Evolutionary conservation across 306 rosid genomes (phyloP).

Genomic region (Gastrolobium villosum): DNA sequence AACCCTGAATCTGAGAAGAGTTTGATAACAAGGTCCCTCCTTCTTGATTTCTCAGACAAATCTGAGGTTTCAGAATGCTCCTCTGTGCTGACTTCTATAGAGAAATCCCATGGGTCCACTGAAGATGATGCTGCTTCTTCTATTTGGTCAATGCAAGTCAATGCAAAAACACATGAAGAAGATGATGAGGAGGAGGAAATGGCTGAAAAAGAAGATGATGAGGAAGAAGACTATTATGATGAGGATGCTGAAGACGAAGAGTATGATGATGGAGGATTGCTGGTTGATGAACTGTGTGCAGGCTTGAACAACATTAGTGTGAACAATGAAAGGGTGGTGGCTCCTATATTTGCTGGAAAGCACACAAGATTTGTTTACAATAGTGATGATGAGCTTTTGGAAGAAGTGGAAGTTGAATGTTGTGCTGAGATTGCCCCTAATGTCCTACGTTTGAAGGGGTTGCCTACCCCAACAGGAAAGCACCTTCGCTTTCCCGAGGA

Average conservation of each 20-base stretch:
- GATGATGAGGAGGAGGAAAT: conserved; percentile 61
- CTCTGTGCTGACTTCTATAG: conserved; percentile 63
- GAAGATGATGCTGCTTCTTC: conserved; percentile 90
- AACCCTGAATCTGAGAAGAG: conserved; percentile 64
- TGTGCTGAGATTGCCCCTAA: conserved; percentile 45
- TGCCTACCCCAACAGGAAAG: conserved; percentile 92
- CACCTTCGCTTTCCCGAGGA: conserved; percentile 78
- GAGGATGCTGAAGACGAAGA: conserved; percentile 56
- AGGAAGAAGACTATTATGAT: conserved; percentile 37
- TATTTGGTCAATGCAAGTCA: conserved; percentile 90
- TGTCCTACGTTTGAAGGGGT: conserved; percentile 68
- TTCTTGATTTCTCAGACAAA: conserved; percentile 87
- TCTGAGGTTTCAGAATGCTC: conserved; percentile 66
- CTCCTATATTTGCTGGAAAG: conserved; percentile 71
- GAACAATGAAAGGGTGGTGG: conserved; percentile 50
- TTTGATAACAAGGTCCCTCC: conserved; percentile 69
- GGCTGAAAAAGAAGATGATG: conserved; percentile 39
- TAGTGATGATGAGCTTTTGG: conserved; percentile 85
- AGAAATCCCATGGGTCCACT: conserved; percentile 51
- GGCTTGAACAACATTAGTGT: conserved; percentile 72
- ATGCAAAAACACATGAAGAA: conserved; percentile 72
- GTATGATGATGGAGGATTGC: conserved; percentile 47
- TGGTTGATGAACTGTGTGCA: conserved; percentile 75
- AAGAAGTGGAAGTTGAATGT: conserved; percentile 51
- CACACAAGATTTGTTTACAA: conserved; percentile 82